Evolutionary conservation across 352 stramenopile species (phyloP).

Genomic region (Thraustotheca clavata): DNA sequence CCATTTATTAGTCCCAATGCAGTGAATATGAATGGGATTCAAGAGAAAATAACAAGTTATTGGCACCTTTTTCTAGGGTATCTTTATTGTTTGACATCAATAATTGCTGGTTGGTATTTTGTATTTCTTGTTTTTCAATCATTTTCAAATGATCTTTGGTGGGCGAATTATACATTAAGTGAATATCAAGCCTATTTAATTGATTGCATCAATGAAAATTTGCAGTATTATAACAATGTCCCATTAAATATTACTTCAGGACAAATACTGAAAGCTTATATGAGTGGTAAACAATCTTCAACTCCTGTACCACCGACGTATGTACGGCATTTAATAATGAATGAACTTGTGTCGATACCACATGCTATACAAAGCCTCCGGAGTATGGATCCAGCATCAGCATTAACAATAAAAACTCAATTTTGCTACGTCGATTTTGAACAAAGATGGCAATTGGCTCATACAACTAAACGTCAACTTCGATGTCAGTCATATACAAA

Average conservation of each 20-base stretch:
- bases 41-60: too few species aligned
- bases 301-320: background rate
- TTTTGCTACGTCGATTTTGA: constrained; percentile 17
- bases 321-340: background rate
- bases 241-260: background rate
- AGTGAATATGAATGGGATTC: too few species aligned
- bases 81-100: too few species aligned
- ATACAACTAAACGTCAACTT: background rate
- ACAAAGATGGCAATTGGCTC: background rate
- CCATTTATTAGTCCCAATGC: too few species aligned
- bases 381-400: background rate
- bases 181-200: constrained; percentile 1
- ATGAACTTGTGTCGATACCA: background rate
- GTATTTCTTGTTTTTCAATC: background rate
- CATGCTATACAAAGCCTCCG: background rate
- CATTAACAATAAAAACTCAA: background rate
- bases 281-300: background rate
- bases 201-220: background rate
- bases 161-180: background rate
- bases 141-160: constrained; percentile 12
- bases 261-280: background rate
- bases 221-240: background rate
- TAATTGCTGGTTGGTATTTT: background rate
- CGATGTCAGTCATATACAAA: background rate
- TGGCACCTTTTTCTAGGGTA: too few species aligned